A percentile compares a stretch with the other conserved stretches of the same genome.
These are phyloP conservation scores for Xylaria bambusicola DNA, from an alignment of 495 filamentous ascomycete genomes.

Conservation along the genomic window DNA sequence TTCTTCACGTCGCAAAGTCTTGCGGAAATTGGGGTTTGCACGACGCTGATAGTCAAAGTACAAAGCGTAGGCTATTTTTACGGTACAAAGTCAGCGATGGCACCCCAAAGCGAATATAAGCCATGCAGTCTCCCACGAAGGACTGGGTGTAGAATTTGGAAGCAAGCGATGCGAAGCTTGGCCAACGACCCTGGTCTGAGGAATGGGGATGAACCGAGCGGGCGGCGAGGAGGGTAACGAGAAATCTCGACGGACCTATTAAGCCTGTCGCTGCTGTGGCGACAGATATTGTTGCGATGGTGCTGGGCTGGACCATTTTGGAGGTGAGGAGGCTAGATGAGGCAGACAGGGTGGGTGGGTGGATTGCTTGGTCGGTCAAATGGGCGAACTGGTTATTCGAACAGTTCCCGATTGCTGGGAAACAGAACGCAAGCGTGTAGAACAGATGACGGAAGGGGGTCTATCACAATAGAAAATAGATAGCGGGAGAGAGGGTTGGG, in stretches of 20 bases:
- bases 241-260: conserved; percentile 59
- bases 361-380: no score
- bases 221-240: conserved; percentile 58
- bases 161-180: background rate
- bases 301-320: conserved; percentile 66
- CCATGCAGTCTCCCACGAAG: no score
- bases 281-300: conserved; percentile 69
- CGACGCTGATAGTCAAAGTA: conserved; percentile 97
- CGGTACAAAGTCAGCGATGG: conserved; percentile 44
- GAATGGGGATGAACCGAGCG: conserved; percentile 27
- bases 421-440: no score
- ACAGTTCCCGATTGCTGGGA: no score
- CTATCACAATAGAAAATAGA: no score
- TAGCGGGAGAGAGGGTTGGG: background rate
- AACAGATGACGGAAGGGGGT: background rate
- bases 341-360: conserved; percentile 25
- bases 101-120: conserved; percentile 22
- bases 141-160: background rate
- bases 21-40: conserved; percentile 82
- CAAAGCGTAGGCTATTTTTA: conserved; percentile 63
- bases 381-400: no score
- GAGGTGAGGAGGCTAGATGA: conserved; percentile 26
- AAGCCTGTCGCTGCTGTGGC: conserved; percentile 75
- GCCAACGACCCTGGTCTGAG: background rate
- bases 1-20: conserved; percentile 78